Conservation (phyloP, 2,329 filamentous ascomycete genomes). For the Elsinoe arachidis region DNA sequence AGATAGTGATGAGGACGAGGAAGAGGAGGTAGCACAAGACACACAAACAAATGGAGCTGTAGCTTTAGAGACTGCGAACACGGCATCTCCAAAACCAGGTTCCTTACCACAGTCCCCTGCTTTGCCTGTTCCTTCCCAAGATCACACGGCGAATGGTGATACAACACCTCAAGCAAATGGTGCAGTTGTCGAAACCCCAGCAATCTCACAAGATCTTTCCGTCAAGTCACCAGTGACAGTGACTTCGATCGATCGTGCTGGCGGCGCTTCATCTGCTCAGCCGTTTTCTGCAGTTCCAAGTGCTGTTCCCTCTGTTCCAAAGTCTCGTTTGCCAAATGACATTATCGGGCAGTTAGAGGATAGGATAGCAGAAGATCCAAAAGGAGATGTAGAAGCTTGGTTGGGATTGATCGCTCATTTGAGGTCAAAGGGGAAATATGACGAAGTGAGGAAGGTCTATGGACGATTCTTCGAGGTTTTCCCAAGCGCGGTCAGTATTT, state of each 20-base stretch:
- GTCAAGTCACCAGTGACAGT: slow-evolving; percentile 13
- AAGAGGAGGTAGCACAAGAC: slow-evolving; percentile 20
- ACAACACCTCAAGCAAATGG: not conserved
- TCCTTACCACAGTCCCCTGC: slow-evolving; percentile 15
- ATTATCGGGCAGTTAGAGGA: slow-evolving; percentile 75
- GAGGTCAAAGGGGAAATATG: slow-evolving; percentile 69
- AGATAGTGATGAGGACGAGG: slow-evolving; percentile 52
- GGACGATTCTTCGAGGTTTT: slow-evolving; percentile 83
- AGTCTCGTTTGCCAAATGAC: slow-evolving; percentile 59
- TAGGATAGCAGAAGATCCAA: slow-evolving; percentile 82
- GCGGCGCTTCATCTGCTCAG: not conserved
- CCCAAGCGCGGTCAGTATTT: slow-evolving; percentile 71
- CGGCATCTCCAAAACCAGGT: slow-evolving; percentile 14
- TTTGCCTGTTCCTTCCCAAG: slow-evolving; percentile 12
- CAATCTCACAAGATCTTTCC: not conserved
- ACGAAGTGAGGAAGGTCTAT: slow-evolving; percentile 71
- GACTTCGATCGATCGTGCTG: not conserved
- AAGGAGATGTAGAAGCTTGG: slow-evolving; percentile 90
- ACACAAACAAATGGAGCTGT: slow-evolving; percentile 13
- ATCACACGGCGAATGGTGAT: slow-evolving; percentile 10
- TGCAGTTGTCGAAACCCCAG: not conserved
- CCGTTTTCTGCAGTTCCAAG: slow-evolving; percentile 11
- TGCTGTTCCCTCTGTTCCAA: slow-evolving; percentile 25
- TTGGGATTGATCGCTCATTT: slow-evolving; percentile 77
- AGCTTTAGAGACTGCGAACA: slow-evolving; percentile 15